Conservation (phyloP, 306 rosid genomes). For the Carpinus fangiana region DNA sequence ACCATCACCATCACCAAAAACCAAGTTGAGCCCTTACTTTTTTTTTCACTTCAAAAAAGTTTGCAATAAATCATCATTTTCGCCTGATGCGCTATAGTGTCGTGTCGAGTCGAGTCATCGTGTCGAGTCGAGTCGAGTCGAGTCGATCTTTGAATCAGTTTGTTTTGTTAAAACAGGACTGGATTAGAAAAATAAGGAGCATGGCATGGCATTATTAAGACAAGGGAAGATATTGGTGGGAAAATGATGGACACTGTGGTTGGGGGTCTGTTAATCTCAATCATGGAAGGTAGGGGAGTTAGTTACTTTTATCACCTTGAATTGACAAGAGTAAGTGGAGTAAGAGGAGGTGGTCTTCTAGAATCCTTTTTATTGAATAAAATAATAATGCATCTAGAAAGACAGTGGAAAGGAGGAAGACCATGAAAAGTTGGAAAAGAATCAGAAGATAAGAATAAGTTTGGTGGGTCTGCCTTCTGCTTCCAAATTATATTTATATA, state of each 20-base stretch:
- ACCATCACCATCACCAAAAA: no score
- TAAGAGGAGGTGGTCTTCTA: conserved; percentile 46
- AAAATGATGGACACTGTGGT: neutral
- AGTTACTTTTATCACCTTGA: conserved; percentile 34
- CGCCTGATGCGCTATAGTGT: no score
- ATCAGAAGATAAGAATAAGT: conserved; percentile 4
- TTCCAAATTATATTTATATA: no score
- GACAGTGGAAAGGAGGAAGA: conserved; percentile 31
- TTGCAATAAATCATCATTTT: no score
- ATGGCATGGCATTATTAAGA: neutral
- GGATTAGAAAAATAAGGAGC: no score
- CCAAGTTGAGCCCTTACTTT: no score
- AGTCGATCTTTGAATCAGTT: no score
- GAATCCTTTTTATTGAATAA: conserved; percentile 21
- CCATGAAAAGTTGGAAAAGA: conserved; percentile 22
- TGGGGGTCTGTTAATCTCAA: conserved; percentile 22
- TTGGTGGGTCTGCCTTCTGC: conserved; percentile 13
- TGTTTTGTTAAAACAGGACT: no score
- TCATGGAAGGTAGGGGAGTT: conserved; percentile 48
- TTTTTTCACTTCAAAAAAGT: no score
- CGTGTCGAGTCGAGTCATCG: no score
- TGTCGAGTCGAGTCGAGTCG: no score
- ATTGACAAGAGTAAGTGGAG: conserved; percentile 55
- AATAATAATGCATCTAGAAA: conserved; percentile 20
- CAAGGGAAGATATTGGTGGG: neutral